These are phyloP conservation scores for Candida gigantensis DNA, from an alignment of 1,139 yeast species.

Conservation along the genomic window DNA sequence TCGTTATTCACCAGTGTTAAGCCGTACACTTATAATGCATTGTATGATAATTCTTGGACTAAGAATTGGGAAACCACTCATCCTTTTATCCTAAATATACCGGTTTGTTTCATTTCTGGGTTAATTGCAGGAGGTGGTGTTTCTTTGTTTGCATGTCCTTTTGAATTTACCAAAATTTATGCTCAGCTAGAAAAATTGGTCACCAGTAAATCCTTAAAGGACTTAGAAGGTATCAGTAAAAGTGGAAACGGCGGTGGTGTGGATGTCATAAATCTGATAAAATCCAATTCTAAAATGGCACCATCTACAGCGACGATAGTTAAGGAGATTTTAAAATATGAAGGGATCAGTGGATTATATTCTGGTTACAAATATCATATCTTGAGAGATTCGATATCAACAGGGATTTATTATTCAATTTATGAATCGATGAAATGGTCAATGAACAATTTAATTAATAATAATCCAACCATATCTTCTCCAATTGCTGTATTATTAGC, in stretches of 20 bases:
- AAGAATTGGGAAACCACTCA: constrained; percentile 19
- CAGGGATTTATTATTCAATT: constrained; percentile 72
- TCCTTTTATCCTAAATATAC: constrained; percentile 56
- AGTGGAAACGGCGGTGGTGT: neutral
- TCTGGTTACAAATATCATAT: constrained; percentile 73
- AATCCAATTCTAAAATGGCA: constrained; percentile 12
- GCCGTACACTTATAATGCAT: constrained; percentile 42
- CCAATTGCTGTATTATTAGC: constrained; percentile 50
- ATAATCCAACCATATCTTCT: constrained; percentile 30
- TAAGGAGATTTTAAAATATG: constrained; percentile 53
- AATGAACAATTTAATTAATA: constrained; percentile 35
- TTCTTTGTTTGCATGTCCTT: constrained; percentile 76
- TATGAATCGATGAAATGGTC: constrained; percentile 70
- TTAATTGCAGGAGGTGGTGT: constrained; percentile 65
- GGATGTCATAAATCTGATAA: constrained; percentile 8
- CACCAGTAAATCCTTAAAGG: constrained; percentile 24
- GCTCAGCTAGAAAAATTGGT: constrained; percentile 67
- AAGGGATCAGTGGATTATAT: constrained; percentile 66
- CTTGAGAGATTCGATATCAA: constrained; percentile 65
- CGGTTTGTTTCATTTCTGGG: constrained; percentile 69
- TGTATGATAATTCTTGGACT: constrained; percentile 22
- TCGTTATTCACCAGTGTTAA: constrained; percentile 61
- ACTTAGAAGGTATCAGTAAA: constrained; percentile 17
- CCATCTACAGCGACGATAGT: constrained; percentile 38
- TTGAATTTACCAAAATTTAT: constrained; percentile 79